Conservation (phyloP, 768 basidiomycete genomes). For the Auriscalpium vulgare region DNA sequence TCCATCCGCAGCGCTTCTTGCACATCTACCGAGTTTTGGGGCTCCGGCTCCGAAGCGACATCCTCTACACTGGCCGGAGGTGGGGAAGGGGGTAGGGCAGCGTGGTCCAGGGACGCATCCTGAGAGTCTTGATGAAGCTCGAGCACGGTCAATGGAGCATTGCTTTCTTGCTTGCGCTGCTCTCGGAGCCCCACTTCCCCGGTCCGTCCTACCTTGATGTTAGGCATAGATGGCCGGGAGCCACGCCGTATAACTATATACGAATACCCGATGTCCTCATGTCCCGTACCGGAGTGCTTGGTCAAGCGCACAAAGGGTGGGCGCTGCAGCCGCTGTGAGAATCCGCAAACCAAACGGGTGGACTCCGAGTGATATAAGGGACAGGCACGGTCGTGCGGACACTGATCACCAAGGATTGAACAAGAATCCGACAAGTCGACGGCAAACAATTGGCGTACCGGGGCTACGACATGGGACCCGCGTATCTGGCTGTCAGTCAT, state of each 20-base stretch:
- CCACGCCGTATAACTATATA: conserved; percentile 88
- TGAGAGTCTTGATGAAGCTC: conserved; percentile 15
- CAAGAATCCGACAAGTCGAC: conserved; percentile 1
- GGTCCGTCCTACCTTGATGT: conserved; percentile 38
- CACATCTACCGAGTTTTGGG: conserved; percentile 28
- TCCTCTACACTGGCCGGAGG: neutral
- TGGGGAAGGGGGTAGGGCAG: neutral
- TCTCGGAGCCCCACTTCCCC: conserved; percentile 46
- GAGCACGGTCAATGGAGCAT: conserved; percentile 13
- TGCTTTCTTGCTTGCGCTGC: conserved; percentile 26
- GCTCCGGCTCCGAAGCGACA: neutral
- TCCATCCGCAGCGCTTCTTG: conserved; percentile 56
- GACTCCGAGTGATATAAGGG: conserved; percentile 60
- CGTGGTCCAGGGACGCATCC: neutral
- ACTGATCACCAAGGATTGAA: conserved; percentile 35
- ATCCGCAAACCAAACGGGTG: conserved; percentile 60
- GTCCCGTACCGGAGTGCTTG: conserved; percentile 77
- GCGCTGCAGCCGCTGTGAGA: conserved; percentile 81
- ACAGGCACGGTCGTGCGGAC: conserved; percentile 84
- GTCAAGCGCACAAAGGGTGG: conserved; percentile 81
- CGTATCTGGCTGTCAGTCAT: conserved; percentile 27
- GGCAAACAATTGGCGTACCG: conserved; percentile 41
- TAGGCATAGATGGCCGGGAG: conserved; percentile 40
- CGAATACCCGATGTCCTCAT: conserved; percentile 83
- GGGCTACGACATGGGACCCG: conserved; percentile 83